A percentile compares a stretch with the other conserved stretches of the same genome.
Evolutionary conservation across 2,329 filamentous ascomycete genomes (phyloP).

Genomic region (Talaromyces amestolkiae): DNA sequence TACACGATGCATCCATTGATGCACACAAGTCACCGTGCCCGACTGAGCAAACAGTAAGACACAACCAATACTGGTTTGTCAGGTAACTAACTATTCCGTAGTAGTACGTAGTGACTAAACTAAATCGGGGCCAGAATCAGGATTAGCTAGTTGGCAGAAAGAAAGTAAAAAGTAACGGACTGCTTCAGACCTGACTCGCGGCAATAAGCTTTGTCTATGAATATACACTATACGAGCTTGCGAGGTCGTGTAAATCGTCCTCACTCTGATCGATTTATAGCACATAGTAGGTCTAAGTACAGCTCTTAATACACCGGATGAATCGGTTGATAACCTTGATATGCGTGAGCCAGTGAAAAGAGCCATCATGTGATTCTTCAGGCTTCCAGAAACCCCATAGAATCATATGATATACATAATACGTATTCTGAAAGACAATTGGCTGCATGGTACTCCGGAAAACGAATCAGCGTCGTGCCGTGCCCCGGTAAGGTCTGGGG

Average conservation of each 20-base stretch:
- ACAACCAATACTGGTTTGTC: background rate
- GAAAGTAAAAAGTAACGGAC: background rate
- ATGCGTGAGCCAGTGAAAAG: background rate
- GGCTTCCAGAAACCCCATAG: conserved; percentile 3
- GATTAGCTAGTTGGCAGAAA: background rate
- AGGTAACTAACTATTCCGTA: no score
- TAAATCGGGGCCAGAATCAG: background rate
- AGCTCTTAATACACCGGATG: background rate
- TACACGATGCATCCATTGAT: background rate
- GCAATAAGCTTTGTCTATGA: background rate
- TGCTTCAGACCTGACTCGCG: background rate
- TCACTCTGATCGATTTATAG: background rate
- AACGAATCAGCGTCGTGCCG: background rate
- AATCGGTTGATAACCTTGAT: background rate
- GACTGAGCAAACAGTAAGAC: background rate
- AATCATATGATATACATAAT: background rate
- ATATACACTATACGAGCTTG: background rate
- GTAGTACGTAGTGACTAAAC: no score
- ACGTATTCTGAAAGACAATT: background rate
- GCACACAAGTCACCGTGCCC: background rate
- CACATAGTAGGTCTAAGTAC: no score
- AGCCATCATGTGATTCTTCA: background rate
- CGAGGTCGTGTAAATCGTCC: background rate
- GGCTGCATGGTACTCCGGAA: background rate
- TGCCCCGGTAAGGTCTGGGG: background rate